Evolutionary conservation across 2,329 filamentous ascomycete species (phyloP).

Genomic region (Fusarium sp.): DNA sequence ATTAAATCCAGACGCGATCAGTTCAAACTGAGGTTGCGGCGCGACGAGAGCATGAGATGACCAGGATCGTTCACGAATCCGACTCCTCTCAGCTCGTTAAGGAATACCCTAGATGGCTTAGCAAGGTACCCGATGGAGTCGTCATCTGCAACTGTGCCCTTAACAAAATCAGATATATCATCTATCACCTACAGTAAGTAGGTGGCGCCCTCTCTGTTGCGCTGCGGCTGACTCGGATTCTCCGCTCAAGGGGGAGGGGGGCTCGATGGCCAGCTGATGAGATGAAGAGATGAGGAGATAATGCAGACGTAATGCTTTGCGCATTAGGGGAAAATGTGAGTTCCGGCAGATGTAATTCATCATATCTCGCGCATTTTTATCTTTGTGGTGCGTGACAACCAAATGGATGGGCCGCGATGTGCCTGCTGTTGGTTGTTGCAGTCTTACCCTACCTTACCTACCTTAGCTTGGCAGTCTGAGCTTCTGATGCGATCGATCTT

Average conservation of each 20-base stretch:
- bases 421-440: slow-evolving; percentile 5
- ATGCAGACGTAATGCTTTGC: background rate
- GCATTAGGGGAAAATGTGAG: background rate
- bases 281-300: slow-evolving; percentile 7
- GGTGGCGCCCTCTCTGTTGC: slow-evolving; percentile 1
- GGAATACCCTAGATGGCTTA: background rate
- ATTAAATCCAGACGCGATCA: background rate
- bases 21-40: slow-evolving; percentile 21
- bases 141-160: slow-evolving; percentile 3
- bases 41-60: background rate
- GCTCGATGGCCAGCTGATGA: background rate
- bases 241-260: slow-evolving; percentile 2
- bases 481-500: slow-evolving; percentile 26
- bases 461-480: background rate
- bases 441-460: slow-evolving; percentile 10
- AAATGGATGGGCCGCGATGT: slow-evolving; percentile 7
- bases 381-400: slow-evolving; percentile 12
- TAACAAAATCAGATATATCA: slow-evolving; percentile 28
- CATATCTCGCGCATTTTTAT: background rate
- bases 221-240: background rate
- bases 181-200: slow-evolving; percentile 17
- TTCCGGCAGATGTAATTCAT: background rate
- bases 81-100: slow-evolving; percentile 8
- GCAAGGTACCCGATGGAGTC: slow-evolving; percentile 9
- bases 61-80: slow-evolving; percentile 10